Conservation (phyloP, 768 basidiomycete species). For the Suillus decipiens region DNA sequence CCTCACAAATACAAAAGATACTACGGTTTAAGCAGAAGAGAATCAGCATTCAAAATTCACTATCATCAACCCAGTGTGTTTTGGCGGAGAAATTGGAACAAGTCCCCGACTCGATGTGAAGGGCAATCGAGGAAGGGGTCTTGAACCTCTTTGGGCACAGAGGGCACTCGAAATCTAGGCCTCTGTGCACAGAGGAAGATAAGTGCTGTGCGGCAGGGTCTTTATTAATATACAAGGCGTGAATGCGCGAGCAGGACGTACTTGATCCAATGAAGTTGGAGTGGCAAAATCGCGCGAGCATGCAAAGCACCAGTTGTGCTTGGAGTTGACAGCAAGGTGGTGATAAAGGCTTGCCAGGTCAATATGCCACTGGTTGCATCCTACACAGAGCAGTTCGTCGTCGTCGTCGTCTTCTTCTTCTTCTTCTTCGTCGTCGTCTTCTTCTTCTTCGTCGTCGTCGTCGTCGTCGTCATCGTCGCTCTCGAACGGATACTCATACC, state of each 20-base stretch:
- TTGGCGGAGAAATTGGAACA: slow-evolving; percentile 34
- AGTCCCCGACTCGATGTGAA: slow-evolving; percentile 42
- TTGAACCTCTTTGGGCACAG: slow-evolving; percentile 1
- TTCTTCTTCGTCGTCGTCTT: too few relatives aligned
- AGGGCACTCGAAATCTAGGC: not conserved
- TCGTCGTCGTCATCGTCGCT: not conserved
- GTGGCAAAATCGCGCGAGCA: slow-evolving; percentile 33
- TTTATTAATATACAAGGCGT: not conserved
- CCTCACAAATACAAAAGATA: too few relatives aligned
- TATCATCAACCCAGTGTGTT: too few relatives aligned
- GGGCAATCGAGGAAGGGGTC: slow-evolving; percentile 36
- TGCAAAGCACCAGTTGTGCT: slow-evolving; percentile 38
- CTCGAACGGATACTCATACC: slow-evolving; percentile 5
- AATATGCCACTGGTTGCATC: slow-evolving; percentile 28
- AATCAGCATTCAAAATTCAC: too few relatives aligned
- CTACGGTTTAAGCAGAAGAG: too few relatives aligned
- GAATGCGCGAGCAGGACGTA: slow-evolving; percentile 28
- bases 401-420: slow-evolving; percentile 9
- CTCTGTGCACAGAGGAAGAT: slow-evolving; percentile 1
- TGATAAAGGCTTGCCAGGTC: slow-evolving; percentile 18
- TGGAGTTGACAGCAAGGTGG: slow-evolving; percentile 23
- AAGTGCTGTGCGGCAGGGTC: not conserved
- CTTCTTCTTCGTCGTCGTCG: too few relatives aligned
- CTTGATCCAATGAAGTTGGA: slow-evolving; percentile 25
- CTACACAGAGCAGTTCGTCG: slow-evolving; percentile 19